Conservation (phyloP, 495 filamentous ascomycete species). For the Lichina pygmaea region DNA sequence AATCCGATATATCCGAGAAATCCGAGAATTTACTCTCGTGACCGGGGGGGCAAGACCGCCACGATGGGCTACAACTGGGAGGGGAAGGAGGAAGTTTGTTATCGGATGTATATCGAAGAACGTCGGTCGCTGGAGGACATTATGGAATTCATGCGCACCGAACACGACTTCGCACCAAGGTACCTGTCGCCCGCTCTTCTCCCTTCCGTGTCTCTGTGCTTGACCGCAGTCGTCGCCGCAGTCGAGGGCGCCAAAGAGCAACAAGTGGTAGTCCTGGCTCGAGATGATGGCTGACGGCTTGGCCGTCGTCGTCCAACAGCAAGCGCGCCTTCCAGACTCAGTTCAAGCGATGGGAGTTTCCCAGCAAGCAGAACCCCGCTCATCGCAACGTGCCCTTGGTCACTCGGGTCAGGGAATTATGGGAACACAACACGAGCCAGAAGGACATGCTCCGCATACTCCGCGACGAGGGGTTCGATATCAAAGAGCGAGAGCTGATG, state of each 20-base stretch:
- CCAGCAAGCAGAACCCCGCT: constrained; percentile 39
- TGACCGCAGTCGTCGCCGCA: no score
- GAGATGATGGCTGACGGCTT: neutral
- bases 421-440: constrained; percentile 42
- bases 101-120: constrained; percentile 47
- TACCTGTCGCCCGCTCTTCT: constrained; percentile 9
- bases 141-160: constrained; percentile 29
- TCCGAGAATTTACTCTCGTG: no score
- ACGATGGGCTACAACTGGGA: constrained; percentile 56
- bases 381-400: constrained; percentile 40
- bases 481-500: constrained; percentile 41
- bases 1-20: no score
- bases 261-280: no score
- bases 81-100: constrained; percentile 36
- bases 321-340: constrained; percentile 49
- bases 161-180: constrained; percentile 39
- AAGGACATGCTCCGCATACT: constrained; percentile 47
- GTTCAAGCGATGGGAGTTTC: constrained; percentile 57
- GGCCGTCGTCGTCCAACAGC: constrained; percentile 13
- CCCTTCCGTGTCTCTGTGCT: neutral
- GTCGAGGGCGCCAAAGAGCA: no score
- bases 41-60: neutral
- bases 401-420: constrained; percentile 42
- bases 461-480: constrained; percentile 33
- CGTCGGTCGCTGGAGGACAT: constrained; percentile 40